Evolutionary conservation across 139 green algal species (phyloP).

Genomic region (Picochlorum sp.): DNA sequence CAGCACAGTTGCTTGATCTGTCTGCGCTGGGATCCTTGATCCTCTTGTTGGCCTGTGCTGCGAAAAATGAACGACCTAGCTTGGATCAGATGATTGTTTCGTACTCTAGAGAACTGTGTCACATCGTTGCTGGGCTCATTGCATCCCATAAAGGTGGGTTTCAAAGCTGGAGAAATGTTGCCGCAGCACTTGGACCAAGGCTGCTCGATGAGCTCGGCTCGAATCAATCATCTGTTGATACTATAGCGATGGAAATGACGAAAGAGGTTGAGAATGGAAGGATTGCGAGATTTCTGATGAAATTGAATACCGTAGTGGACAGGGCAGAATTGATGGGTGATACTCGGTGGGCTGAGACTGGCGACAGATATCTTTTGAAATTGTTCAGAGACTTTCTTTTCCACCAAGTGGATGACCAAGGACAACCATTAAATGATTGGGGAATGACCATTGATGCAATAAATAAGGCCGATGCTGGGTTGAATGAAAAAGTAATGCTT

Average conservation of each 20-base stretch:
- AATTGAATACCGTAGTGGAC: slow-evolving; percentile 70
- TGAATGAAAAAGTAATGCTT: slow-evolving; percentile 60
- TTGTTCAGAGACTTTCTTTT: slow-evolving; percentile 91
- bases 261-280: slow-evolving; percentile 83
- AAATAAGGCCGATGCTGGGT: slow-evolving; percentile 81
- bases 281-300: slow-evolving; percentile 73
- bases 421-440: slow-evolving; percentile 73
- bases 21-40: slow-evolving; percentile 59
- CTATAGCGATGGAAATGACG: slow-evolving; percentile 51
- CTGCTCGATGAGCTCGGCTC: slow-evolving; percentile 62
- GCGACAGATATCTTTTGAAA: slow-evolving; percentile 72
- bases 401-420: slow-evolving; percentile 64
- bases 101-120: slow-evolving; percentile 60
- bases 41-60: slow-evolving; percentile 66
- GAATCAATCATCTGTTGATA: slow-evolving; percentile 18
- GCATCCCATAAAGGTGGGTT: slow-evolving; percentile 28
- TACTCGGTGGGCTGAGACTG: slow-evolving; percentile 50
- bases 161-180: slow-evolving; percentile 42
- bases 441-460: slow-evolving; percentile 75
- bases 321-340: slow-evolving; percentile 49
- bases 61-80: slow-evolving; percentile 20
- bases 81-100: slow-evolving; percentile 52
- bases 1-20: slow-evolving; percentile 35
- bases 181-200: slow-evolving; percentile 55
- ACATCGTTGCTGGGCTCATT: slow-evolving; percentile 51